Evolutionary conservation across 495 filamentous ascomycete genomes (phyloP).

Genomic region (Sordaria brevicollis): DNA sequence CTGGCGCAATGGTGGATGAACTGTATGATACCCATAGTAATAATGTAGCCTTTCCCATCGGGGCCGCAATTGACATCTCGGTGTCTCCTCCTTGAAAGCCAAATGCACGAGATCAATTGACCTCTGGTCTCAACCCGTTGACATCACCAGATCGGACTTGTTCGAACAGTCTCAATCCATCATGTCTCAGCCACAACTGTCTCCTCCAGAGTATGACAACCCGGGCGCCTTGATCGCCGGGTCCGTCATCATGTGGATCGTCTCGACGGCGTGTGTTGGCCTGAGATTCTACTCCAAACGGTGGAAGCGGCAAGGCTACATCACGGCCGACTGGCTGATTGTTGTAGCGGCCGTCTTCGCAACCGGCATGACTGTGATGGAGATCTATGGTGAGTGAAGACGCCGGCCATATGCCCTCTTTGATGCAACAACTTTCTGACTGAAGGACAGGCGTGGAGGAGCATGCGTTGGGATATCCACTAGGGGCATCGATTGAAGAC

Average conservation of each 20-base stretch:
- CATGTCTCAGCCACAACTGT: neutral
- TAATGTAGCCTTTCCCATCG: neutral
- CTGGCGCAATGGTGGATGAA: neutral
- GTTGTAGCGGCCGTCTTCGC: constrained; percentile 1
- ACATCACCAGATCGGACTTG: neutral
- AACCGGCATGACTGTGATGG: constrained; percentile 3
- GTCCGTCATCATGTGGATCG: constrained; percentile 1
- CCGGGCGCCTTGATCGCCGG: constrained; percentile 1
- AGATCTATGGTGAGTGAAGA: constrained; percentile 1
- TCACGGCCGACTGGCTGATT: constrained; percentile 6
- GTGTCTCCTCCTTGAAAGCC: neutral
- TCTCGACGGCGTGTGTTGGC: constrained; percentile 1
- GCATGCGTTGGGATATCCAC: constrained; percentile 1
- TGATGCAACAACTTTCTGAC: neutral
- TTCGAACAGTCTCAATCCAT: neutral
- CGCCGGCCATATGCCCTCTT: too few relatives aligned
- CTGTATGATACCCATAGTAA: neutral
- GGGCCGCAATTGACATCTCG: neutral
- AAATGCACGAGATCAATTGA: neutral
- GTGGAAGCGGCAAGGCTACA: constrained; percentile 4
- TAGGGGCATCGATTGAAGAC: neutral
- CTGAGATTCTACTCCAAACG: constrained; percentile 6
- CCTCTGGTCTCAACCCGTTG: neutral
- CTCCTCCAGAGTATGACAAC: constrained; percentile 2
- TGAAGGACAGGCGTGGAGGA: neutral